phyloP scores from a whole-genome alignment of 1,284 basidiomycete genomes.

The Naganishia liquefaciens region DNA sequence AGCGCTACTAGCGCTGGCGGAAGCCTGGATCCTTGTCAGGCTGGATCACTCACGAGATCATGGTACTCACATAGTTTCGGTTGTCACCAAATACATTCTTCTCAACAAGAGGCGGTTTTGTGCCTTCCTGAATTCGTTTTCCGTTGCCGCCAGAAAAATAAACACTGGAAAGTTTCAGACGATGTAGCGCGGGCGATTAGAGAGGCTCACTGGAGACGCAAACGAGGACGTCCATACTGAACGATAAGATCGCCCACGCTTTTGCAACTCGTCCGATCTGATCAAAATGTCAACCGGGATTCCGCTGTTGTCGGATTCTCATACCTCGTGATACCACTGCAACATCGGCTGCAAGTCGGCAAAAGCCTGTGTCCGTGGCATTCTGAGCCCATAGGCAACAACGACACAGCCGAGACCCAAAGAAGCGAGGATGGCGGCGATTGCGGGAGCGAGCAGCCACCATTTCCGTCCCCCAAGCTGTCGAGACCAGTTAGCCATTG shows the following conservation, averaged over 20 bases:
- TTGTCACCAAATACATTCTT: conserved; percentile 6
- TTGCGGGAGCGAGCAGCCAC: conserved; percentile 15
- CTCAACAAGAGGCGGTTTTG: conserved; percentile 9
- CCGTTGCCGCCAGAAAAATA: conserved; percentile 7
- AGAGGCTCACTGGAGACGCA: conserved; percentile 14
- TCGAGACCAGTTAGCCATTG: background rate
- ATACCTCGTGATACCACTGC: conserved; percentile 12
- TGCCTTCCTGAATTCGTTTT: conserved; percentile 11
- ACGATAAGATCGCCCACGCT: conserved; percentile 17
- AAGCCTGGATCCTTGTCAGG: background rate
- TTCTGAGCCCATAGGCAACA: conserved; percentile 7
- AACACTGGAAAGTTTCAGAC: conserved; percentile 11
- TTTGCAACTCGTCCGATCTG: conserved; percentile 22
- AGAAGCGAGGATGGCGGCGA: conserved; percentile 11
- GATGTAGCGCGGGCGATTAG: background rate
- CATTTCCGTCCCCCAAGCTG: conserved; percentile 20
- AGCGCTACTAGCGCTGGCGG: conserved; percentile 13
- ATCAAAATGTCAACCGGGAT: background rate
- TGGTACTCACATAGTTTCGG: conserved; percentile 21
- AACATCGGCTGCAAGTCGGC: background rate
- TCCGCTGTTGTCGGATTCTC: background rate
- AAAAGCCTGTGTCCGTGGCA: background rate
- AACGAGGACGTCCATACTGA: conserved; percentile 22
- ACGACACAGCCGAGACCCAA: conserved; percentile 13
- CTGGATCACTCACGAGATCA: background rate